phyloP scores from a whole-genome alignment of 306 rosid species.

The Quillaja saponaria region DNA sequence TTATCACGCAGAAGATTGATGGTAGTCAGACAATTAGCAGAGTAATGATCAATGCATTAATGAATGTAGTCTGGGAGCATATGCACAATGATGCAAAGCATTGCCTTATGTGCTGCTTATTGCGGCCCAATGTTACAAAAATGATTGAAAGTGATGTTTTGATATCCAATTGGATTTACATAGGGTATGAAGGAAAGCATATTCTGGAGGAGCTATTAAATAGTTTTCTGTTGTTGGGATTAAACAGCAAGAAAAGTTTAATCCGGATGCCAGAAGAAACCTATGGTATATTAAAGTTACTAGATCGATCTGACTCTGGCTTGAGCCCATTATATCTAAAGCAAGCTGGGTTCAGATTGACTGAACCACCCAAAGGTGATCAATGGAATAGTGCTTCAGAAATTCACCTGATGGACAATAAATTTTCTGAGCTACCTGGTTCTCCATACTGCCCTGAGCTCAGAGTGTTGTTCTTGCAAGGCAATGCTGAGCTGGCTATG shows the following conservation, averaged over 20 bases:
- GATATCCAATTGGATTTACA: not conserved
- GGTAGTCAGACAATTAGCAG: not conserved
- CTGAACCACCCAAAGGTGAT: not conserved
- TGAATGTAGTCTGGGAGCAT: not conserved
- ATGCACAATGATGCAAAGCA: not conserved
- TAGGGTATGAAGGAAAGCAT: not conserved
- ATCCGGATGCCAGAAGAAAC: not conserved
- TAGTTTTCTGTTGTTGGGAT: not conserved
- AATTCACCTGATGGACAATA: conserved; percentile 1
- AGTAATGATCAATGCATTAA: not conserved
- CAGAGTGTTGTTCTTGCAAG: not conserved
- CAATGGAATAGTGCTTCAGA: not conserved
- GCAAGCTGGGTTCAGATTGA: not conserved
- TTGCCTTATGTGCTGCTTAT: not conserved
- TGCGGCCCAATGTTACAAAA: not conserved
- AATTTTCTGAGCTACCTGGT: not conserved
- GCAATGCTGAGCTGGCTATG: not conserved
- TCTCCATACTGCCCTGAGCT: conserved; percentile 5
- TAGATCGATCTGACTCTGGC: not conserved
- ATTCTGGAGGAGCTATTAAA: not conserved
- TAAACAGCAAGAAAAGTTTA: not conserved
- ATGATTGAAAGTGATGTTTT: not conserved
- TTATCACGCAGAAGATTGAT: too few species aligned
- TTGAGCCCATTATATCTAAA: not conserved
- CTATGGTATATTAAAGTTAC: not conserved